Percentiles rank a stretch among this genome's conserved stretches.
phyloP scores from a whole-genome alignment of 495 filamentous ascomycete genomes.

The Hapsidospora chrysogenum region DNA sequence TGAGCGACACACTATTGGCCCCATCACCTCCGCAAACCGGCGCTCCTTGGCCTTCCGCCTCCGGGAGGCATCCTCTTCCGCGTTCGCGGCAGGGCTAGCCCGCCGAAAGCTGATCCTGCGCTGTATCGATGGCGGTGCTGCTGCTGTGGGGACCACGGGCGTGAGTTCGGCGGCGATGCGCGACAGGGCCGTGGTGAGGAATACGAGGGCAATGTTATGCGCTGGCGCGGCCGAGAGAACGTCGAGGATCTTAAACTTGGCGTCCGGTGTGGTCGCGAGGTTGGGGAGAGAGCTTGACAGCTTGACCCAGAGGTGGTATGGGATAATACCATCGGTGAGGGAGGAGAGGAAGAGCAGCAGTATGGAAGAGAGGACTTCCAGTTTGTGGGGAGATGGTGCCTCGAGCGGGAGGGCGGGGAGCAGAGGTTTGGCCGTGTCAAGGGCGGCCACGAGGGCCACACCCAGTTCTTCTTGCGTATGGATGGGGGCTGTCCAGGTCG shows the following conservation, averaged over 20 bases:
- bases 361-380: constrained; percentile 53
- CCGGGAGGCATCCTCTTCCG: constrained; percentile 13
- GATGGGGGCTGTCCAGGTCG: constrained; percentile 14
- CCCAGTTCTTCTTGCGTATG: constrained; percentile 10
- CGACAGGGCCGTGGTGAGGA: constrained; percentile 61
- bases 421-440: constrained; percentile 51
- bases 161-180: constrained; percentile 28
- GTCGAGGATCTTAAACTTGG: constrained; percentile 53
- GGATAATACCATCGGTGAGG: constrained; percentile 61
- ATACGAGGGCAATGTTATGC: constrained; percentile 74
- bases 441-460: constrained; percentile 38
- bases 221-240: constrained; percentile 51
- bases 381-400: constrained; percentile 37
- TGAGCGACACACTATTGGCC: constrained; percentile 24
- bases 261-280: constrained; percentile 32
- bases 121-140: constrained; percentile 10
- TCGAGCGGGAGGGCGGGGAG: constrained; percentile 40
- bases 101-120: constrained; percentile 25
- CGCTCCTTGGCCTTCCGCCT: constrained; percentile 27
- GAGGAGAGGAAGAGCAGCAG: constrained; percentile 54
- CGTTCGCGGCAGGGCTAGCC: constrained; percentile 7
- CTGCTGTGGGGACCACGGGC: constrained; percentile 19
- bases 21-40: constrained; percentile 29
- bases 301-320: constrained; percentile 42
- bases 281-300: constrained; percentile 1